A percentile compares a stretch with the other conserved stretches of the same genome.
Evolutionary conservation across 352 stramenopile species (phyloP).

Genomic region (Phytophthora lateralis): DNA sequence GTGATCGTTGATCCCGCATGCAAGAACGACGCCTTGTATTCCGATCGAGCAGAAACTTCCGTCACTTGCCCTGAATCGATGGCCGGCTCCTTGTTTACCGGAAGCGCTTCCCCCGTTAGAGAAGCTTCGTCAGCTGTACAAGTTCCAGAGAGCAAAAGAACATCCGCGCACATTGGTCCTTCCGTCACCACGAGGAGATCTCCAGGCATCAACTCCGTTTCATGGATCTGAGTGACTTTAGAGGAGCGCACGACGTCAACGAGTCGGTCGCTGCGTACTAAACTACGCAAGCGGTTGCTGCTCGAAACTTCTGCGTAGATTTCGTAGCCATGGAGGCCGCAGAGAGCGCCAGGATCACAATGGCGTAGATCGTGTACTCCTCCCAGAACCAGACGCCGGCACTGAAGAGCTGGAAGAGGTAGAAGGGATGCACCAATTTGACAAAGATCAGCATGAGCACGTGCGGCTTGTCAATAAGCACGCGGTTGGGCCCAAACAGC

Average conservation of each 20-base stretch:
- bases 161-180: conserved; percentile 41
- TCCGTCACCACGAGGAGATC: conserved; percentile 48
- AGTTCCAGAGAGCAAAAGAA: conserved; percentile 45
- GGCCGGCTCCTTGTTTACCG: conserved; percentile 48
- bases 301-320: conserved; percentile 57
- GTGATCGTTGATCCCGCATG: conserved; percentile 44
- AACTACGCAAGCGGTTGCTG: conserved; percentile 41
- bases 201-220: conserved; percentile 52
- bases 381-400: conserved; percentile 51
- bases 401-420: conserved; percentile 70
- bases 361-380: conserved; percentile 49
- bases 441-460: conserved; percentile 49
- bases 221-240: conserved; percentile 17
- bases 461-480: conserved; percentile 43
- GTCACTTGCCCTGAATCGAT: conserved; percentile 22
- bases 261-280: conserved; percentile 43
- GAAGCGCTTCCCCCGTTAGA: conserved; percentile 52
- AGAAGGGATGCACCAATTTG: conserved; percentile 66
- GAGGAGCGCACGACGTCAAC: conserved; percentile 41
- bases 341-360: conserved; percentile 52
- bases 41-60: conserved; percentile 28
- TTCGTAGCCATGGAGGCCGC: conserved; percentile 51
- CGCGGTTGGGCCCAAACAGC: conserved; percentile 53
- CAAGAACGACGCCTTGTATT: conserved; percentile 42
- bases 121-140: conserved; percentile 54